These are phyloP conservation scores for Rhinocladiella similis DNA, from an alignment of 2,329 filamentous ascomycete genomes.

Conservation along the genomic window DNA sequence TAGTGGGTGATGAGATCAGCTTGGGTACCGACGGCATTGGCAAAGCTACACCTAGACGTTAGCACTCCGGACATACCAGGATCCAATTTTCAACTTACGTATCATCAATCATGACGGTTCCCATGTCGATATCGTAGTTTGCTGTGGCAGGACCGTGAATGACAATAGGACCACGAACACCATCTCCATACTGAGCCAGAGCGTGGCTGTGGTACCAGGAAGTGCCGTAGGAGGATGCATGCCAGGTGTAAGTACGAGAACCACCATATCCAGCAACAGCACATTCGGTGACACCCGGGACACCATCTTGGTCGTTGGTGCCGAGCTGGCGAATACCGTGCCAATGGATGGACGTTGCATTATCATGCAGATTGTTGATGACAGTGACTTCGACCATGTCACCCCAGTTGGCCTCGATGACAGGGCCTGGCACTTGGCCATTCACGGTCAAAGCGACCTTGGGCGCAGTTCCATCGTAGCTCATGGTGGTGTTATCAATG, in stretches of 20 bases:
- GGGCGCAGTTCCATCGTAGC: slow-evolving; percentile 31
- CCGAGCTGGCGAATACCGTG: slow-evolving; percentile 52
- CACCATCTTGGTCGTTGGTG: slow-evolving; percentile 59
- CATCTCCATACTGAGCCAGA: slow-evolving; percentile 35
- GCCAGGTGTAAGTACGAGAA: slow-evolving; percentile 59
- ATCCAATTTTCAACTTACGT: slow-evolving; percentile 10
- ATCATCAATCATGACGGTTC: slow-evolving; percentile 30
- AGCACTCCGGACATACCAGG: background rate
- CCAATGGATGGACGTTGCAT: slow-evolving; percentile 59
- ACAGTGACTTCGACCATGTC: slow-evolving; percentile 57
- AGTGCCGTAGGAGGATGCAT: slow-evolving; percentile 54
- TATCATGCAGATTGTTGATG: slow-evolving; percentile 54
- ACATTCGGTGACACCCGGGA: slow-evolving; percentile 54
- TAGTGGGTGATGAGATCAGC: slow-evolving; percentile 23
- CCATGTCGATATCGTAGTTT: slow-evolving; percentile 29
- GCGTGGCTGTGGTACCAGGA: slow-evolving; percentile 65
- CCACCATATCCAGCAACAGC: slow-evolving; percentile 52
- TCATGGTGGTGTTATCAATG: slow-evolving; percentile 25
- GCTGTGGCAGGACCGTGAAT: slow-evolving; percentile 30
- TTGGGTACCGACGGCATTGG: slow-evolving; percentile 17
- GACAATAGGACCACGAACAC: slow-evolving; percentile 29
- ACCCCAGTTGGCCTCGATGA: slow-evolving; percentile 65
- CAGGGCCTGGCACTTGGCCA: slow-evolving; percentile 66
- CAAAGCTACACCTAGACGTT: slow-evolving; percentile 30
- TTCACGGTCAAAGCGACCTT: slow-evolving; percentile 66